These are phyloP conservation scores for Nosema bombycis DNA, from an alignment of 371 early-diverging fungal genomes.

Conservation along the genomic window DNA sequence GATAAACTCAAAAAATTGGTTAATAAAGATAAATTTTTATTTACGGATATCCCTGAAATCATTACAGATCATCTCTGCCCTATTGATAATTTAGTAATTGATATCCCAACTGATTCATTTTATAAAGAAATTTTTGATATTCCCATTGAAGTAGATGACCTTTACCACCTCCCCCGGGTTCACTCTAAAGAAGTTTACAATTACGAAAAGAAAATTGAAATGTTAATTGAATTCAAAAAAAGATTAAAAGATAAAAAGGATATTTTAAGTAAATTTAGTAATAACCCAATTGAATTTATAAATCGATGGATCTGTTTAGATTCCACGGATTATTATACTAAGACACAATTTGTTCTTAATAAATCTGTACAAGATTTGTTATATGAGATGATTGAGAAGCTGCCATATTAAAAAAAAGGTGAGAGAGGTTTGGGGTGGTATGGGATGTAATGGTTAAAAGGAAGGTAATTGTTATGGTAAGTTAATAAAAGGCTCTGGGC, in stretches of 20 bases:
- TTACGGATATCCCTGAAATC: slow-evolving; percentile 37
- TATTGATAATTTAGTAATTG: slow-evolving; percentile 52
- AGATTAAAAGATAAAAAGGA: slow-evolving; percentile 49
- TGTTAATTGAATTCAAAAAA: slow-evolving; percentile 43
- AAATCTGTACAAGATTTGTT: slow-evolving; percentile 59
- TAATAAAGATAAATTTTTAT: slow-evolving; percentile 37
- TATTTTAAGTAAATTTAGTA: slow-evolving; percentile 48
- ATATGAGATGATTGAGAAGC: slow-evolving; percentile 59
- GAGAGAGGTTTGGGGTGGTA: slow-evolving; percentile 15
- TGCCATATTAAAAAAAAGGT: background rate
- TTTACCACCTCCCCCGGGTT: slow-evolving; percentile 54
- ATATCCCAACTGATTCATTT: slow-evolving; percentile 31
- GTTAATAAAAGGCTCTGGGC: no score
- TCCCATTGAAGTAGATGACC: slow-evolving; percentile 59
- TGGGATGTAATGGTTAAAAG: background rate
- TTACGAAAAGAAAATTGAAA: slow-evolving; percentile 62
- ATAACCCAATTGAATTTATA: slow-evolving; percentile 61
- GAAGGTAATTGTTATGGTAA: background rate
- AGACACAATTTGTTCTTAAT: slow-evolving; percentile 56
- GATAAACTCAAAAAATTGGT: slow-evolving; percentile 37
- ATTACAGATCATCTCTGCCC: slow-evolving; percentile 42
- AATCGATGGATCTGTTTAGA: slow-evolving; percentile 57
- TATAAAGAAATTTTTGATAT: slow-evolving; percentile 53
- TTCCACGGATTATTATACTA: slow-evolving; percentile 46
- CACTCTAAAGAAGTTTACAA: slow-evolving; percentile 53